Conservation (phyloP, 441 rosid genomes). For the Gossypium schwendimanii region DNA sequence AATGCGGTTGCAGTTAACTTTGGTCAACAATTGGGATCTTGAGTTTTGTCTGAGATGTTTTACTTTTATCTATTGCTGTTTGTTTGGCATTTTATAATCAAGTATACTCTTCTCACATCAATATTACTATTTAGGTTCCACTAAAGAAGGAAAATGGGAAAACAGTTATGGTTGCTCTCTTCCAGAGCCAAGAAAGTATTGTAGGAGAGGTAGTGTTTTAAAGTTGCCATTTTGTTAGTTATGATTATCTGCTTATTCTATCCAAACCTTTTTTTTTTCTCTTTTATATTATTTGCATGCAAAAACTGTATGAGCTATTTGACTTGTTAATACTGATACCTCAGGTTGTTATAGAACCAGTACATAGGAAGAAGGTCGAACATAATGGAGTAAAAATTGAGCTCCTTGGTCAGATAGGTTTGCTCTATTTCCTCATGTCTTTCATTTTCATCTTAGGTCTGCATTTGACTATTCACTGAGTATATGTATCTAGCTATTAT, state of each 20-base stretch:
- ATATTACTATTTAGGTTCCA: slow-evolving; percentile 23
- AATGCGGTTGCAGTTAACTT: neutral
- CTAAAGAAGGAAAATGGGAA: slow-evolving; percentile 37
- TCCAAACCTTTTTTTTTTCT: neutral
- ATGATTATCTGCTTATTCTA: neutral
- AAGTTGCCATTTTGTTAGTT: neutral
- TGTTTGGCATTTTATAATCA: neutral
- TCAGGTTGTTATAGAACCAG: slow-evolving; percentile 35
- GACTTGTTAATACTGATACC: neutral
- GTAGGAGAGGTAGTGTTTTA: slow-evolving; percentile 26
- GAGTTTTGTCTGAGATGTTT: neutral
- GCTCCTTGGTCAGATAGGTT: slow-evolving; percentile 43
- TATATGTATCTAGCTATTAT: neutral
- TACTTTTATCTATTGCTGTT: neutral
- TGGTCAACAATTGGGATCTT: neutral
- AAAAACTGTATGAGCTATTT: neutral
- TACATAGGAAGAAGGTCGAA: slow-evolving; percentile 35
- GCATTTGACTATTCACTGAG: neutral
- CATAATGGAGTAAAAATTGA: slow-evolving; percentile 34
- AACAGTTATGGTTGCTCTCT: slow-evolving; percentile 31
- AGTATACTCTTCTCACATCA: neutral
- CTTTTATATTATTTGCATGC: neutral
- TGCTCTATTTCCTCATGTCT: slow-evolving; percentile 13
- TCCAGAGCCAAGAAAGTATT: slow-evolving; percentile 34
- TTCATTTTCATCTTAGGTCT: neutral